Percentiles rank a stretch among this genome's conserved stretches.
These are phyloP conservation scores for Pichia exigua DNA, from an alignment of 805 yeast genomes.

Conservation along the genomic window DNA sequence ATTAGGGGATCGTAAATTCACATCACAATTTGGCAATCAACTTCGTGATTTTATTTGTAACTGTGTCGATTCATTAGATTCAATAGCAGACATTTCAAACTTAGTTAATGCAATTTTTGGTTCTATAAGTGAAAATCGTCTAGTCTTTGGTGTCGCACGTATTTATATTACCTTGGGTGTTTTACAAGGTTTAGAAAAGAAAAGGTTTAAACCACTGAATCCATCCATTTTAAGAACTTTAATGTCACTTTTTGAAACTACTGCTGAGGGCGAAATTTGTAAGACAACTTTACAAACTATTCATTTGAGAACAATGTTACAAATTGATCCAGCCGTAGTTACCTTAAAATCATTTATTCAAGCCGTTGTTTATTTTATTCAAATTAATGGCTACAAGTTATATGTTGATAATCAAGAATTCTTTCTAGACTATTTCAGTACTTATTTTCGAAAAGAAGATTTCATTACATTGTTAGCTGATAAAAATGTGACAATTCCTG, in stretches of 20 bases:
- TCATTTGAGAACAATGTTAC: conserved; percentile 38
- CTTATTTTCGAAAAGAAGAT: conserved; percentile 13
- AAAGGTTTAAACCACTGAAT: conserved; percentile 6
- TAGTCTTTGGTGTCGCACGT: conserved; percentile 64
- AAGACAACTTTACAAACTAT: conserved; percentile 44
- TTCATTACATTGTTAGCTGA: conserved; percentile 10
- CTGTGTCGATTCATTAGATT: conserved; percentile 27
- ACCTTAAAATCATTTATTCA: conserved; percentile 26
- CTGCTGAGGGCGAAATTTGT: conserved; percentile 36
- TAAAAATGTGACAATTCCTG: conserved; percentile 5
- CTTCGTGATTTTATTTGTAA: conserved; percentile 39
- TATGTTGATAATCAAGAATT: conserved; percentile 31
- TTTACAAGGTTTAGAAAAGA: conserved; percentile 37
- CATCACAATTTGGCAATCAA: conserved; percentile 53
- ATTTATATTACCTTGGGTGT: conserved; percentile 54
- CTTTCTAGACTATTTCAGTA: conserved; percentile 30
- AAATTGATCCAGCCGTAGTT: conserved; percentile 27
- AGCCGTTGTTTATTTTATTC: conserved; percentile 33
- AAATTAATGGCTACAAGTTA: conserved; percentile 27
- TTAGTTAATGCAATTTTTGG: conserved; percentile 30
- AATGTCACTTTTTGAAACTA: conserved; percentile 27
- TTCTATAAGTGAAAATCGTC: conserved; percentile 39
- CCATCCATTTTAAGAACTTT: conserved; percentile 28
- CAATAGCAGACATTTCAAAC: conserved; percentile 9
- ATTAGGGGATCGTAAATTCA: conserved; percentile 22